These are phyloP conservation scores for Ettlia oleoabundans DNA, from an alignment of 139 green algal species.

Conservation along the genomic window DNA sequence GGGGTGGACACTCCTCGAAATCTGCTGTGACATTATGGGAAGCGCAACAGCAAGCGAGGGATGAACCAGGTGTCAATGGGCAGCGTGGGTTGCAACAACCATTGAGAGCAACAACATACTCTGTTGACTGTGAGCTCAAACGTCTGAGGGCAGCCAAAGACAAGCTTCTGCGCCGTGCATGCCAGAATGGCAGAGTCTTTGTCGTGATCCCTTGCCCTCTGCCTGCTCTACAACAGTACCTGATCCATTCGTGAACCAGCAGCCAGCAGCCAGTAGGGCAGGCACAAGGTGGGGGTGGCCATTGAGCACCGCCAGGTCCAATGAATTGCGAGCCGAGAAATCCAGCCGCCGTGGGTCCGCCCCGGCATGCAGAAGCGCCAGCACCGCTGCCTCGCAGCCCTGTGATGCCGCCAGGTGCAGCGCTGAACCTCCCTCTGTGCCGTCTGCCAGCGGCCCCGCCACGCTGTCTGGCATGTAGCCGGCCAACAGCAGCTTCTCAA, in stretches of 20 bases:
- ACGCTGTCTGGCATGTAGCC: conserved; percentile 52
- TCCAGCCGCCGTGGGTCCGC: conserved; percentile 35
- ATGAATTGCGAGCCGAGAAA: conserved; percentile 1
- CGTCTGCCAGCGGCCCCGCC: conserved; percentile 4
- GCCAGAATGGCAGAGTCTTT: too few relatives aligned
- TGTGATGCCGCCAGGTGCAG: conserved; percentile 59
- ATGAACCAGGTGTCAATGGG: too few relatives aligned
- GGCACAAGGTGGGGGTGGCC: conserved; percentile 33
- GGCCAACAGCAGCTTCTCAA: conserved; percentile 56
- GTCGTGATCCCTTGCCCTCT: too few relatives aligned
- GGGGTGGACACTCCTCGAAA: not conserved
- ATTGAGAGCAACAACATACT: too few relatives aligned
- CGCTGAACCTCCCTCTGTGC: conserved; percentile 44
- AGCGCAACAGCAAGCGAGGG: too few relatives aligned
- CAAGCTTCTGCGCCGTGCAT: too few relatives aligned
- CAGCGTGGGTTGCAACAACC: too few relatives aligned
- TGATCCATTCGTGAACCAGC: conserved; percentile 33
- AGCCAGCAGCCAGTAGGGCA: conserved; percentile 31
- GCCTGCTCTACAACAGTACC: too few relatives aligned
- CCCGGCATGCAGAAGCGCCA: conserved; percentile 31
- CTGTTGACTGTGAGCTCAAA: too few relatives aligned
- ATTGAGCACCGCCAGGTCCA: conserved; percentile 55
- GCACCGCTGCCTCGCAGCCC: conserved; percentile 43
- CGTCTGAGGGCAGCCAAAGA: too few relatives aligned
- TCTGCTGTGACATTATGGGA: too few relatives aligned